Percentiles rank a stretch among this genome's conserved stretches.
Evolutionary conservation across 257 asterid genomes (phyloP).

Genomic region (Buddleja alternifolia): DNA sequence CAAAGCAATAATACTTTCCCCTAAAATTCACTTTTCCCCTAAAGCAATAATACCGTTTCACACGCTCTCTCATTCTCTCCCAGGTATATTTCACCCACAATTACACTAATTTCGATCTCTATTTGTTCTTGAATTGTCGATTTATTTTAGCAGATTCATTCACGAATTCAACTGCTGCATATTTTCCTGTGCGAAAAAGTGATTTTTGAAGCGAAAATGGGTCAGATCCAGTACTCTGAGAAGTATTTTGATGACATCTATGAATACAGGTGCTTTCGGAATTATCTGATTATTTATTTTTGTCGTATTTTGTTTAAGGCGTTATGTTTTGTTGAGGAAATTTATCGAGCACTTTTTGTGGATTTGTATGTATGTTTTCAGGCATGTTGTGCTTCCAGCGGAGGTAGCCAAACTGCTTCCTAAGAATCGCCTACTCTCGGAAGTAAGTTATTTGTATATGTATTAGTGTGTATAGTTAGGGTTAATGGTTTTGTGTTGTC

Average conservation of each 20-base stretch:
- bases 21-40: no score
- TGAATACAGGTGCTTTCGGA: conserved; percentile 26
- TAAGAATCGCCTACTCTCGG: conserved; percentile 33
- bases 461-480: not conserved
- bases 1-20: not conserved
- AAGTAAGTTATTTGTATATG: not conserved
- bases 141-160: not conserved
- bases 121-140: not conserved
- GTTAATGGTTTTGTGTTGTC: not conserved
- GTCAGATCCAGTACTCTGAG: conserved; percentile 42
- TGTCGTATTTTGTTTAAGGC: not conserved
- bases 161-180: not conserved
- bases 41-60: no score
- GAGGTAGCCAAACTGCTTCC: conserved; percentile 36
- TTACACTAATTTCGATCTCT: not conserved
- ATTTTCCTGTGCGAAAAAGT: not conserved
- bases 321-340: not conserved
- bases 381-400: conserved; percentile 35
- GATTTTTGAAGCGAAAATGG: conserved; percentile 10
- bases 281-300: not conserved
- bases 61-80: no score
- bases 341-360: not conserved
- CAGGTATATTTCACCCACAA: no score
- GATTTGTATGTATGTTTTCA: not conserved
- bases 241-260: conserved; percentile 40